Percentiles rank a stretch among this genome's conserved stretches.
Conservation (phyloP, 805 yeast species). For the Lachancea waltii region DNA sequence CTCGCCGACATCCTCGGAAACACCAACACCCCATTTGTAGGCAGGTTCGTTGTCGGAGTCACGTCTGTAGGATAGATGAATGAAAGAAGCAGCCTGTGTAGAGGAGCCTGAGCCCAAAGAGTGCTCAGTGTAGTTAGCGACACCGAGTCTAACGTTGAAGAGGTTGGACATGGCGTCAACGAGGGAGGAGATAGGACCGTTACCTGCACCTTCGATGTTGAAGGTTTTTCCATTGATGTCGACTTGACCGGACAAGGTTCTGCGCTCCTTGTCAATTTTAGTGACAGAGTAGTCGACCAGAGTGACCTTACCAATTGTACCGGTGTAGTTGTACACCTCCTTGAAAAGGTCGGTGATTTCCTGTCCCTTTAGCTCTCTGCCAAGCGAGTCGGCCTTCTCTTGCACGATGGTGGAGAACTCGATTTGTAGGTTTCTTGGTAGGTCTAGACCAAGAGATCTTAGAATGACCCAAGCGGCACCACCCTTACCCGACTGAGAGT, state of each 20-base stretch:
- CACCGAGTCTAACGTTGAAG: conserved; percentile 50
- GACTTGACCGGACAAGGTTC: conserved; percentile 39
- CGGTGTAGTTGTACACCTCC: conserved; percentile 45
- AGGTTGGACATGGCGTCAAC: conserved; percentile 53
- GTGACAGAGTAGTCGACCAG: conserved; percentile 39
- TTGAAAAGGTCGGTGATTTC: conserved; percentile 58
- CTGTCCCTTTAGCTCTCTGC: conserved; percentile 61
- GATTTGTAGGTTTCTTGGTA: conserved; percentile 67
- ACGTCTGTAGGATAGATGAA: conserved; percentile 48
- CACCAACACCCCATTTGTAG: conserved; percentile 83
- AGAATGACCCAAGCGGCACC: conserved; percentile 81
- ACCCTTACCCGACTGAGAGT: conserved; percentile 84
- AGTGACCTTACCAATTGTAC: conserved; percentile 28
- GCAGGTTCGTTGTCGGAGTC: conserved; percentile 37
- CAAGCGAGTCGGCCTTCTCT: conserved; percentile 53
- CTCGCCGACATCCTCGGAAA: conserved; percentile 81
- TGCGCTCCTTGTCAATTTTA: conserved; percentile 36
- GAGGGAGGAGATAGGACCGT: conserved; percentile 74
- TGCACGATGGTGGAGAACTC: conserved; percentile 62
- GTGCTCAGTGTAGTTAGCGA: conserved; percentile 64
- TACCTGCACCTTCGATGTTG: conserved; percentile 53
- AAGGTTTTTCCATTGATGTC: conserved; percentile 31
- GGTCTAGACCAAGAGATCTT: conserved; percentile 62
- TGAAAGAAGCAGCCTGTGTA: conserved; percentile 69
- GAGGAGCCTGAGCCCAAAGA: conserved; percentile 65